Percentiles rank a stretch among this genome's conserved stretches.
Evolutionary conservation across 2,329 filamentous ascomycete genomes (phyloP).

Genomic region (Colletotrichum lini): DNA sequence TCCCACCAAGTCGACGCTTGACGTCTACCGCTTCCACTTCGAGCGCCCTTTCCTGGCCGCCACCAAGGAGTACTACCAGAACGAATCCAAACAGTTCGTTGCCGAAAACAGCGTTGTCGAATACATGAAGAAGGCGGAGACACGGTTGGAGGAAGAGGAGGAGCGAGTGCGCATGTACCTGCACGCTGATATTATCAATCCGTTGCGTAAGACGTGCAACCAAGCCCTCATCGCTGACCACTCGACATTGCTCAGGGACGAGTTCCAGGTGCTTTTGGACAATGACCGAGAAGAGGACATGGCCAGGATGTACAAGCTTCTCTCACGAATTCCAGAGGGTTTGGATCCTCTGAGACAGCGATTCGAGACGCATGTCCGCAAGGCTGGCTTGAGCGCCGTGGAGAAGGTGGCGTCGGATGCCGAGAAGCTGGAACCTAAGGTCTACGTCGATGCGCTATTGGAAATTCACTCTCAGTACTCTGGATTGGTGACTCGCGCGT

Average conservation of each 20-base stretch:
- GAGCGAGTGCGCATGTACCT: slow-evolving; percentile 93
- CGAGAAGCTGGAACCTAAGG: slow-evolving; percentile 93
- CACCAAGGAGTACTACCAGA: slow-evolving; percentile 88
- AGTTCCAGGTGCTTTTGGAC: slow-evolving; percentile 94
- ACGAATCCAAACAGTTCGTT: slow-evolving; percentile 94
- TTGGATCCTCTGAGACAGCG: slow-evolving; percentile 88
- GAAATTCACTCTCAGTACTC: slow-evolving; percentile 96
- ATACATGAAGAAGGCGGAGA: slow-evolving; percentile 99
- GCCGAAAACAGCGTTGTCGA: slow-evolving; percentile 98
- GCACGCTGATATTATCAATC: slow-evolving; percentile 88
- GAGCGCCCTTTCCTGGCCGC: slow-evolving; percentile 92
- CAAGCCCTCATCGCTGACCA: slow-evolving; percentile 92
- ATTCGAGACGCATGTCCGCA: slow-evolving; percentile 94
- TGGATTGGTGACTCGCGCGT: slow-evolving; percentile 90
- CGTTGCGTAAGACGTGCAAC: slow-evolving; percentile 90
- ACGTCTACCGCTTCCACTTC: slow-evolving; percentile 94
- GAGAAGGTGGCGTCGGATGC: slow-evolving; percentile 89
- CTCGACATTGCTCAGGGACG: slow-evolving; percentile 87
- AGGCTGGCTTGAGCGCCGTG: slow-evolving; percentile 88
- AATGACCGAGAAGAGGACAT: slow-evolving; percentile 97
- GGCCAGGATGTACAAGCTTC: slow-evolving; percentile 93
- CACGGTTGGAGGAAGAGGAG: slow-evolving; percentile 91
- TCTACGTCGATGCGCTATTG: slow-evolving; percentile 94
- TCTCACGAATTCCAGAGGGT: slow-evolving; percentile 91
- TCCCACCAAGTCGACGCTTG: slow-evolving; percentile 91